A percentile compares a stretch with the other conserved stretches of the same genome.
These are phyloP conservation scores for Bimuria novae-zelandiae DNA, from an alignment of 2,329 filamentous ascomycete genomes.

Conservation along the genomic window DNA sequence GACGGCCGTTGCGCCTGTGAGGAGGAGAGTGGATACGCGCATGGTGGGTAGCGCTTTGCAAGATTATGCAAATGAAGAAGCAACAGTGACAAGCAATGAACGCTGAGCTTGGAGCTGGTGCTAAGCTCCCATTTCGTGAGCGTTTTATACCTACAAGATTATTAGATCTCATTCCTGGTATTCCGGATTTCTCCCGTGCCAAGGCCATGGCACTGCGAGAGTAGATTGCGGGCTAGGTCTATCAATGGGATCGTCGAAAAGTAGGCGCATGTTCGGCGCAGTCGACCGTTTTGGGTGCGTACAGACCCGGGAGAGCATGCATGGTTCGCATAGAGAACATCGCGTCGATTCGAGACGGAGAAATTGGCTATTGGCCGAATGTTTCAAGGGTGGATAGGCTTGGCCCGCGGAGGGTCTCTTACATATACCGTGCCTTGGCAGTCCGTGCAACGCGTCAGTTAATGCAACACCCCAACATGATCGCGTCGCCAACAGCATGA, in stretches of 20 bases:
- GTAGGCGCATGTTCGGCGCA: not conserved
- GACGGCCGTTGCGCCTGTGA: constrained; percentile 24
- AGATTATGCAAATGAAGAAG: not conserved
- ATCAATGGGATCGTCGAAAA: not conserved
- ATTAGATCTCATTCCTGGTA: not conserved
- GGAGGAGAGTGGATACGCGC: constrained; percentile 14
- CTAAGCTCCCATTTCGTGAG: too few relatives aligned
- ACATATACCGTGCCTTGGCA: too few relatives aligned
- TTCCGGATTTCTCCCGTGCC: constrained; percentile 2
- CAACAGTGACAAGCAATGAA: not conserved
- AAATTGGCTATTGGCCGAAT: constrained; percentile 6
- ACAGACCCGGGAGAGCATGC: not conserved
- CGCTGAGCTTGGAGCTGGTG: not conserved
- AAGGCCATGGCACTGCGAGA: not conserved
- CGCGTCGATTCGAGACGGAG: not conserved
- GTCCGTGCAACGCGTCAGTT: too few relatives aligned
- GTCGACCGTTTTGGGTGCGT: not conserved
- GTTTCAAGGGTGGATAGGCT: too few relatives aligned
- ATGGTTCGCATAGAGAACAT: not conserved
- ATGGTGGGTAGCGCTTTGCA: not conserved
- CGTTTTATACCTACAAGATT: not conserved
- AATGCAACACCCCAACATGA: too few relatives aligned
- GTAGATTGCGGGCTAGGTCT: not conserved
- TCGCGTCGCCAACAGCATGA: too few relatives aligned
- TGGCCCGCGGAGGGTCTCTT: too few relatives aligned